Percentiles rank a stretch among this genome's conserved stretches.
phyloP scores from a whole-genome alignment of 169 alveolate genomes.

The Eimeria brunetti region DNA sequence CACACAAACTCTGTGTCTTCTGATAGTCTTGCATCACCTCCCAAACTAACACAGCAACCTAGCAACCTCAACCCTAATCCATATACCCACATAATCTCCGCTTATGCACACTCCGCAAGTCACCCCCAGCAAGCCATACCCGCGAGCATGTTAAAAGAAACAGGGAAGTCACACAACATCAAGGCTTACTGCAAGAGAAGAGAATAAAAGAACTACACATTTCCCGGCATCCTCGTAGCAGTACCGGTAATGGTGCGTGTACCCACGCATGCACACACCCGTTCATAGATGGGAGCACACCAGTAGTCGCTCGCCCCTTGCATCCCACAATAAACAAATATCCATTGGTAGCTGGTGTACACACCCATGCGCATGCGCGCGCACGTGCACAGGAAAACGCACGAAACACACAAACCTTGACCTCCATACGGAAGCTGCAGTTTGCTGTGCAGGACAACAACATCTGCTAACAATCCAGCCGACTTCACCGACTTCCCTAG shows the following conservation, averaged over 20 bases:
- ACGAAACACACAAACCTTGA: neutral
- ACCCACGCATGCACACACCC: neutral
- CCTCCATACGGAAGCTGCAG: neutral
- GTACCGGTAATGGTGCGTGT: neutral
- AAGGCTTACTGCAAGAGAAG: neutral
- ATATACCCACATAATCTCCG: neutral
- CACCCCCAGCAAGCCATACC: neutral
- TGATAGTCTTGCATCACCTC: no score
- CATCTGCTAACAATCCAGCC: neutral
- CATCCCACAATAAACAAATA: neutral
- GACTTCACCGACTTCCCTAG: neutral
- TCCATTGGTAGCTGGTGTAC: no score
- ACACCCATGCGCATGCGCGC: neutral
- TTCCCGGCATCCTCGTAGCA: neutral
- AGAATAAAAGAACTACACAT: neutral
- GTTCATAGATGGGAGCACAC: neutral
- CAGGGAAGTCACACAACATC: neutral
- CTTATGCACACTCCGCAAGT: neutral
- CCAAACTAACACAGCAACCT: no score
- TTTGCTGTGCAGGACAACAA: neutral
- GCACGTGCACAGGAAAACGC: neutral
- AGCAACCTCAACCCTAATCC: no score
- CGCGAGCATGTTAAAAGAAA: no score
- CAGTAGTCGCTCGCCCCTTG: neutral
- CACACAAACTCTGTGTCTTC: neutral